Base-by-base conservation (phyloP, 2,329 filamentous ascomycete genomes). In the Xylariaceae sp. region DNA sequence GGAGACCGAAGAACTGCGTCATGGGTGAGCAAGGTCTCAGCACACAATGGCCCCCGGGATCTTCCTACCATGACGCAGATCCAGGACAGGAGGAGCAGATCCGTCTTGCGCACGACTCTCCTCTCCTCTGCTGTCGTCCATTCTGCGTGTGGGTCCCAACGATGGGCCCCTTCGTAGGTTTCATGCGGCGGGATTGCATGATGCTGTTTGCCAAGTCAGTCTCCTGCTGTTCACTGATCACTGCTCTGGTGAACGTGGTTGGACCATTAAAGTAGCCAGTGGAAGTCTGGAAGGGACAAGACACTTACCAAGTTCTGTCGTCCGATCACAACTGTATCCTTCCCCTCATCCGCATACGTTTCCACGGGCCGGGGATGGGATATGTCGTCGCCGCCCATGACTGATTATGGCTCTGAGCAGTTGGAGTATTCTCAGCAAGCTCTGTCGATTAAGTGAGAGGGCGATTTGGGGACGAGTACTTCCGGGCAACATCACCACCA, bases 61-160 rank as follows among this genome's bases (percentile, higher is more conserved):
- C n/a, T 15, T 12, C 28, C n/a, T 36, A 36, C 34, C 46, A 49
- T 49, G 11, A 49, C 15, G 39, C 46, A 49, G 4, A 45, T 37
- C 50, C 52, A 57, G 3, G 51, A 23, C 48, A 56, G 53, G 33
- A 62, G 59, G 14, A 51, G 43, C 1, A 56, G 51, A 45, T 47
- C 46, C 14, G 73, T 67, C 56, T 69, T 75, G 29, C 65, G 56
- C 8, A 77, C 63, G 2, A 79, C 52, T 29, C 53, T 63, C 49
- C 61, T 66, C 53, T 80, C 76, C 45, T 80, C 75, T 30, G 65
- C 61, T 9, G 61, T 54, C 3, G 68, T 67, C 75, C 75, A 80
- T 29, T 65, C 58, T 29, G 68, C 72, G 2, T 60, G 50, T 0
- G 74, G 73, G 43, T 80, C 74, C 48, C 69, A 79, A 31, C 74